Evolutionary conservation across 1,139 yeast species (phyloP), one percentile per base, ranked within the genome.

Genomic region (Torulaspora pretoriensis): DNA sequence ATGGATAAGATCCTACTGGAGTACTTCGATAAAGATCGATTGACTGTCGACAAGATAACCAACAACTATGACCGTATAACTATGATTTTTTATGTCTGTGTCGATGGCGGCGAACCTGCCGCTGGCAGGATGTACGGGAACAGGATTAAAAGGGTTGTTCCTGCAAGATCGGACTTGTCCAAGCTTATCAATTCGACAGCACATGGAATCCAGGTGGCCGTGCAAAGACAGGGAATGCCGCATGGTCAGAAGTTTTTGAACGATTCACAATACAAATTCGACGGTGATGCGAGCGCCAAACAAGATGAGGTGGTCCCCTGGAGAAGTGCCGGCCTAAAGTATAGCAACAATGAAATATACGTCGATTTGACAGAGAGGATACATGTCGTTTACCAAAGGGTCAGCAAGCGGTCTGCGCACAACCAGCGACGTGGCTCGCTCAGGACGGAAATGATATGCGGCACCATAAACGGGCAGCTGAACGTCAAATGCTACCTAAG

Each of bases 271-370:
- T 10, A 31, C n/a, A 37, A 35, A 9, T 25, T 32, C 12, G 25
- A 29, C 8, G 30, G 13, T 23, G 42, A 37, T 4, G 12, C 16
- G 12, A 26, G 26, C 6, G 16, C 10, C 25, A 28, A n/a, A 9
- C 43, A 38, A 53, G 23, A 51, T 49, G 50, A 67, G 2, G 66
- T 65, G 4, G 74, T 75, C 8, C 92, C 94, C 1, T 88, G 96
- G 96, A 73, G 96, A 56, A 69, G 80, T 39, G 65, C 81, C 5
- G 75, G 78, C 49, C 81, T 83, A 9, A 74, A 75, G 47, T 78
- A 84, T 63, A 73, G 86, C 4, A 81, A 79, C 52, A 86, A 88
- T 61, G 96, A 89, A 64, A 74, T 89, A 67, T 86, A 80, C 62
- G 83, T 89, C 8, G 97, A 89, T 63, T 64, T 89, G 4, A 68